Percentiles rank a stretch among this genome's conserved stretches.
Evolutionary conservation across 2,329 filamentous ascomycete species (phyloP).

Genomic region (Alternaria infectoria): DNA sequence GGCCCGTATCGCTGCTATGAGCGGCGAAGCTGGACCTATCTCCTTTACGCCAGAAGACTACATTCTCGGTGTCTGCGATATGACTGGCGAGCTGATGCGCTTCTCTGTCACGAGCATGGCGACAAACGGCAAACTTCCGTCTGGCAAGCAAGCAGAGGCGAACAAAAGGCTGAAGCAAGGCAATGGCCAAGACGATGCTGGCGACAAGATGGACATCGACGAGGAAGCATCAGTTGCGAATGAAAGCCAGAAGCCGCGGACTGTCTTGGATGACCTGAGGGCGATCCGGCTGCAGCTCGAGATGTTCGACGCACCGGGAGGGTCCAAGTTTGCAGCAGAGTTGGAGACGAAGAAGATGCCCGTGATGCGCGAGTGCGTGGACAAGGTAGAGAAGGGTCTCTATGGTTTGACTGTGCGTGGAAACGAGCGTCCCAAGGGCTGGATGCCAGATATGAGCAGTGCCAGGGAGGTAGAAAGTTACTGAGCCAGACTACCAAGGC

Average conservation of each 20-base stretch:
- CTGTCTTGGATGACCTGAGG: constrained; percentile 82
- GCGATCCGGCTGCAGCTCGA: constrained; percentile 78
- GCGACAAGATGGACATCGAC: constrained; percentile 48
- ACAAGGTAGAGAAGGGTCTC: constrained; percentile 89
- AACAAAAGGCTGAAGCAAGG: constrained; percentile 44
- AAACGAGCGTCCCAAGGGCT: constrained; percentile 86
- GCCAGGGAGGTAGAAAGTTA: constrained; percentile 53
- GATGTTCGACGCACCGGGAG: constrained; percentile 65
- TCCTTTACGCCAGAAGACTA: constrained; percentile 82
- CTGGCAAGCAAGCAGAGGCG: constrained; percentile 36
- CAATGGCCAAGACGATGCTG: constrained; percentile 19
- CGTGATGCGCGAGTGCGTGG: constrained; percentile 85
- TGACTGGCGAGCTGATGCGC: constrained; percentile 95
- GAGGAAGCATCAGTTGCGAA: constrained; percentile 25
- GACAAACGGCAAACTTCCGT: constrained; percentile 66
- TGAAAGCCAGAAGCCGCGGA: constrained; percentile 52
- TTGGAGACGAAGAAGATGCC: constrained; percentile 77
- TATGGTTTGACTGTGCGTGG: constrained; percentile 89
- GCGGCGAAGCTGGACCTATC: constrained; percentile 57
- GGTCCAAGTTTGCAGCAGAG: constrained; percentile 64
- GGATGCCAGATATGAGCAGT: constrained; percentile 77
- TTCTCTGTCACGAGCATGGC: constrained; percentile 91
- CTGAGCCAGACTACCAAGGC: constrained; percentile 12
- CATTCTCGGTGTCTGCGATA: constrained; percentile 87
- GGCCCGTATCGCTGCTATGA: constrained; percentile 45